These are phyloP conservation scores for Rhodomyrtus psidioides DNA, from an alignment of 441 rosid genomes.

Conservation along the genomic window DNA sequence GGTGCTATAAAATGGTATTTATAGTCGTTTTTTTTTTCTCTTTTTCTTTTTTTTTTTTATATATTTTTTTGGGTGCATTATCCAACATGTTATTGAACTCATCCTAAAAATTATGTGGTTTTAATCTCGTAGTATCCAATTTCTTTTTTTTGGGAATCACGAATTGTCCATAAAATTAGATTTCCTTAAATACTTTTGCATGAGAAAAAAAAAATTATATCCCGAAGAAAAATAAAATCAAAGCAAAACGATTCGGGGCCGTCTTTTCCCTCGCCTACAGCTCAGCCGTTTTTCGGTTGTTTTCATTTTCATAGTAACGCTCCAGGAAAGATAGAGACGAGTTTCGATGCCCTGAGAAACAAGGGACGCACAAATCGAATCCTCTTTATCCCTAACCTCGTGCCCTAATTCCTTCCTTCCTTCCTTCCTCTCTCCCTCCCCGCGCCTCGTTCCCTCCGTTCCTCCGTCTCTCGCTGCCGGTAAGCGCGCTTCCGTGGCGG, in stretches of 20 bases:
- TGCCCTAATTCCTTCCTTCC: background rate
- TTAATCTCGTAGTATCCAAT: no score
- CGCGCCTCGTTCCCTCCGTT: background rate
- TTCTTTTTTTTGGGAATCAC: no score
- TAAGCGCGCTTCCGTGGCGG: background rate
- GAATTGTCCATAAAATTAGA: no score
- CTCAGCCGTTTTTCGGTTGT: background rate
- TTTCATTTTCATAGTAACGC: no score
- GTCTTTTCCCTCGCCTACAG: background rate
- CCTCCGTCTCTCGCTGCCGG: background rate
- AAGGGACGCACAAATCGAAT: conserved; percentile 21
- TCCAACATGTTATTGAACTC: background rate
- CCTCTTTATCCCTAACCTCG: background rate
- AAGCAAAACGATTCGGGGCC: background rate
- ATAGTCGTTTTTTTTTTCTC: background rate
- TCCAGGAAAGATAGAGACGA: background rate
- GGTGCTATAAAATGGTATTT: background rate
- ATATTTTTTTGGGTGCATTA: no score
- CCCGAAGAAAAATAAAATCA: background rate
- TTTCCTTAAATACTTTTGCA: no score
- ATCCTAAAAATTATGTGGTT: no score
- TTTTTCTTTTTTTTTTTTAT: no score
- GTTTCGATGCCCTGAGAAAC: background rate
- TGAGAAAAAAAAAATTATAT: background rate
- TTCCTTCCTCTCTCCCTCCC: background rate